Percentiles rank a stretch among this genome's conserved stretches.
These are phyloP conservation scores for Metschnikowia matae DNA, from an alignment of 805 yeast genomes.

Conservation along the genomic window DNA sequence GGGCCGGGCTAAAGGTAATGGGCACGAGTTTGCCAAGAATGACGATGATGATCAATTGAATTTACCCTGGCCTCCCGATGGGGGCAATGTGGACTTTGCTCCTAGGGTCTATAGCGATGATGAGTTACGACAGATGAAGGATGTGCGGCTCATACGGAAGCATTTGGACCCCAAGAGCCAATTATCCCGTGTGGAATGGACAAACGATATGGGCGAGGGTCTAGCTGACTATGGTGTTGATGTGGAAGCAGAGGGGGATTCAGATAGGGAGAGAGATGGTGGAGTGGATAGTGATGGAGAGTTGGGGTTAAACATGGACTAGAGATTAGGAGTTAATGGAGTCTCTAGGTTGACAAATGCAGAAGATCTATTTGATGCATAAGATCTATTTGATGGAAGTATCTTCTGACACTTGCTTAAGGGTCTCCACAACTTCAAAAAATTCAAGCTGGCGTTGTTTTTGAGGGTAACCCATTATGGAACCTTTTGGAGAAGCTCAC, in stretches of 20 bases:
- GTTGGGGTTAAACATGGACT: too few species aligned
- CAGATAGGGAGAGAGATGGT: neutral
- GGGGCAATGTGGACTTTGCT: constrained; percentile 43
- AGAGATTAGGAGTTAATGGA: too few species aligned
- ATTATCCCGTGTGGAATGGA: constrained; percentile 53
- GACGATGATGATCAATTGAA: constrained; percentile 61
- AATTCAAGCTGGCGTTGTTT: too few species aligned
- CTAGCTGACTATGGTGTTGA: constrained; percentile 89
- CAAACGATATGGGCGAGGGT: constrained; percentile 77
- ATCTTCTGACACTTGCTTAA: too few species aligned
- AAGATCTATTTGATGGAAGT: too few species aligned
- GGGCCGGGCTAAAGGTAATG: constrained; percentile 59
- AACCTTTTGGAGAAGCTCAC: too few species aligned
- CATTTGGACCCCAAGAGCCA: constrained; percentile 36
- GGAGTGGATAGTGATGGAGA: too few species aligned
- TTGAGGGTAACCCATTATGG: too few species aligned
- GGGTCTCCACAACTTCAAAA: too few species aligned
- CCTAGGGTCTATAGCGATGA: constrained; percentile 12
- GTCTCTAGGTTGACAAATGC: too few species aligned
- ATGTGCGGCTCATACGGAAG: constrained; percentile 26
- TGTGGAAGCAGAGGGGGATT: constrained; percentile 49
- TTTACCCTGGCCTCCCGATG: constrained; percentile 94
- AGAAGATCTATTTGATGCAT: too few species aligned
- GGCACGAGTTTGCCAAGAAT: constrained; percentile 48
- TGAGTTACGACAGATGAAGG: constrained; percentile 13